Evolutionary conservation across 73 alveolate genomes (phyloP).

Genomic region (Strombidium stylifer): DNA sequence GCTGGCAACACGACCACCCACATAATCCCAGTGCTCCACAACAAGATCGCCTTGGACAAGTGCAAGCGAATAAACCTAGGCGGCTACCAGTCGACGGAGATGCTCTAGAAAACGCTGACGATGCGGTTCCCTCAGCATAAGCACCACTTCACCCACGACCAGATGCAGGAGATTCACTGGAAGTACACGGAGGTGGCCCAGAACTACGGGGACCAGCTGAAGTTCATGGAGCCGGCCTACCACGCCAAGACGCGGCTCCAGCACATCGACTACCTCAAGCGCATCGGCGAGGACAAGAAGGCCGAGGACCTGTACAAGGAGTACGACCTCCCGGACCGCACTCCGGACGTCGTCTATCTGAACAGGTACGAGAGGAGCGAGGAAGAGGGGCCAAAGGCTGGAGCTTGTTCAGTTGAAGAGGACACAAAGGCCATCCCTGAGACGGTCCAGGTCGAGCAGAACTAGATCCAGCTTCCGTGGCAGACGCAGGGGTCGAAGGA

Average conservation of each 20-base stretch:
- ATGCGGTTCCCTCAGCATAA: conserved; percentile 81
- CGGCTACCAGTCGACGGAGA: conserved; percentile 77
- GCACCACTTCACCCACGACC: conserved; percentile 64
- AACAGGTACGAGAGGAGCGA: background rate
- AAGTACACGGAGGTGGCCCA: conserved; percentile 79
- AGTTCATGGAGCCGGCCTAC: conserved; percentile 60
- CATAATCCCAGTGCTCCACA: conserved; percentile 79
- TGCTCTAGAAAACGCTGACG: conserved; percentile 69
- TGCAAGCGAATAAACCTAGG: conserved; percentile 83
- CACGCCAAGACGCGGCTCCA: too few relatives aligned
- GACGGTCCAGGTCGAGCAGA: conserved; percentile 13
- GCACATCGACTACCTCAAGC: too few relatives aligned
- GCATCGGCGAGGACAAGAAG: too few relatives aligned
- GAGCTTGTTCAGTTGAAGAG: conserved; percentile 4
- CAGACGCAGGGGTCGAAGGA: conserved; percentile 20
- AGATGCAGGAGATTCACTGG: conserved; percentile 79
- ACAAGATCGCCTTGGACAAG: conserved; percentile 53
- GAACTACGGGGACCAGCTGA: conserved; percentile 71
- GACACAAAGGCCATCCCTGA: conserved; percentile 5
- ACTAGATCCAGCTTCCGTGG: conserved; percentile 49
- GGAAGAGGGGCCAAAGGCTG: background rate
- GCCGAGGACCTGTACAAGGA: too few relatives aligned
- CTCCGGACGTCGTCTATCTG: background rate
- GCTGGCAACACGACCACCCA: conserved; percentile 83
- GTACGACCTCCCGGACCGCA: too few relatives aligned